Base-by-base conservation (phyloP, 2,329 filamentous ascomycete genomes). In the Neoscytalidium dimidiatum region DNA sequence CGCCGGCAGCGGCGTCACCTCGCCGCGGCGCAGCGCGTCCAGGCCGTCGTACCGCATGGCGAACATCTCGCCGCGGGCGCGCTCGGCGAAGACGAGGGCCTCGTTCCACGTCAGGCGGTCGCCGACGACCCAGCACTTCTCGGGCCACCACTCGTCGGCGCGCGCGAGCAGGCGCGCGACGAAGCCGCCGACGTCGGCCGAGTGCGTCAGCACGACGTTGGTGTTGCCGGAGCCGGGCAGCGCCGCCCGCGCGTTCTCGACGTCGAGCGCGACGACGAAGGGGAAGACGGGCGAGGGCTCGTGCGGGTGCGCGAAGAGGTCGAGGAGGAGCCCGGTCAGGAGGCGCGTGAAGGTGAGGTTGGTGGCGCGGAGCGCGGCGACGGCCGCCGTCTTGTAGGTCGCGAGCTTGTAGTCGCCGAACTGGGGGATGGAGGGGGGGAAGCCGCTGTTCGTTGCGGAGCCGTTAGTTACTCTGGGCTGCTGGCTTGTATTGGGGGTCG, bases 51-150 rank as follows among this genome's bases (percentile, higher is more conserved):
- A 46, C 26, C 5, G n/a, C 28, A 64, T 21, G 21, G 23, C 28
- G 53, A 57, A 57, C 53, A 57, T 57, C 51, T 58, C 28, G 33
- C 44, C 63, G 17, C 38, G 48, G 11, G 43, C 48, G 29, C 46
- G 17, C 53, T 65, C 63, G 19, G 53, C 63, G 3, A n/a, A 38
- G 9, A 31, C 31, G 13, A 65, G 17, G 19, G 58, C 57, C 41
- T 65, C 43, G 19, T 65, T 62, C 63, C 52, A 62, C 19, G 63
- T 62, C 26, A 65, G 13, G n/a, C 52, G 57, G 9, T 65, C 56
- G 7, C 63, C 63, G 1, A 65, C 46, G 9, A 61, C 31, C 53
- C 26, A 49, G 43, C 53, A 60, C 26, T 23, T 23, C 43, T 61
- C 43, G 13, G 41, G 41, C 63, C 63, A 65, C 31, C 0, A 0